These are phyloP conservation scores for Echites panduratus DNA, from an alignment of 257 asterid genomes.

Conservation along the genomic window DNA sequence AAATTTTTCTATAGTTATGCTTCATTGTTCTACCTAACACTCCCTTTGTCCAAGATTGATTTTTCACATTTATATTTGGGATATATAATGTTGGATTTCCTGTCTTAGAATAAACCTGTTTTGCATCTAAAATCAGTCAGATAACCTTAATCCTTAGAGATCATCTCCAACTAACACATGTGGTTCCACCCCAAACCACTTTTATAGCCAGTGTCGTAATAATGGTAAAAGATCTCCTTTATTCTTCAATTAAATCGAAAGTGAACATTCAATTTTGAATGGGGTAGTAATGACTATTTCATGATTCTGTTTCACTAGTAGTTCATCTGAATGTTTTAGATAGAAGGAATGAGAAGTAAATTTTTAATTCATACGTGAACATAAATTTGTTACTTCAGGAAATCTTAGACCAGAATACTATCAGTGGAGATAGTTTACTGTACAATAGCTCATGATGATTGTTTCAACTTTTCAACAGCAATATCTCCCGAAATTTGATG, in stretches of 20 bases:
- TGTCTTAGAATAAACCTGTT: not conserved
- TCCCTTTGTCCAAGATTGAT: not conserved
- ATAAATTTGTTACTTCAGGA: too few relatives aligned
- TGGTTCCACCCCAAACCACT: not conserved
- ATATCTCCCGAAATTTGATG: not conserved
- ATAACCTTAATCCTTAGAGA: too few relatives aligned
- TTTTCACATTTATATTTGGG: not conserved
- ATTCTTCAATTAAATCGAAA: too few relatives aligned
- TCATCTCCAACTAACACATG: not conserved
- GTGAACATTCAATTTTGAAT: not conserved
- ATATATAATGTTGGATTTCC: too few relatives aligned
- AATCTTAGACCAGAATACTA: not conserved
- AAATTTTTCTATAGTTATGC: not conserved
- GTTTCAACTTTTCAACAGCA: not conserved
- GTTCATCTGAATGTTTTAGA: not conserved
- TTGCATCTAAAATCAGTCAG: not conserved
- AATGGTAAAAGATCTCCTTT: not conserved
- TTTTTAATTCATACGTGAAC: not conserved
- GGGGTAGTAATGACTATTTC: not conserved
- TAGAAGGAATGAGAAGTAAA: not conserved
- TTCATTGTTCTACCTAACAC: not conserved
- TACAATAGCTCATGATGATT: not conserved
- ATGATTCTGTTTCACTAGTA: not conserved
- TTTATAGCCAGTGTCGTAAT: too few relatives aligned
- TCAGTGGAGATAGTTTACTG: not conserved